Base-by-base conservation (phyloP, 768 basidiomycete genomes). In the Phanerochaete carnosa region DNA sequence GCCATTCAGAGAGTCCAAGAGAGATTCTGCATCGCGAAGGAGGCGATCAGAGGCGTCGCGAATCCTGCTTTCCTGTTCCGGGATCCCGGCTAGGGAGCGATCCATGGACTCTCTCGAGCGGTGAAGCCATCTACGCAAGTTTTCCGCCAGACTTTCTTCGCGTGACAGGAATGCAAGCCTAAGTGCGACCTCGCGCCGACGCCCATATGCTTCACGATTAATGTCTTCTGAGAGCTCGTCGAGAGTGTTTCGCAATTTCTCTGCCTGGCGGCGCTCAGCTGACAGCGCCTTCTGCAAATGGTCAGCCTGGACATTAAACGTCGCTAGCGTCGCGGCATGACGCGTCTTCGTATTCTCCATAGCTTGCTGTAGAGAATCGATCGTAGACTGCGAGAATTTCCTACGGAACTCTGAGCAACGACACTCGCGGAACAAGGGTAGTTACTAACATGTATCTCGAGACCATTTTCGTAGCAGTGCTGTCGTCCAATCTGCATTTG, bases 321-420 rank as follows among this genome's bases (percentile, higher is more conserved):
- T 89, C 4, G 79, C 66, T 0, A 83, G 66, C 0, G 88, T 88
- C 0, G 88, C 82, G 2, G 80, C 73, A 66, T 92, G 87, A 2
- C 92, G 82, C 0, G 79, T 69, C 57, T 83, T 85, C 51, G 90
- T 77, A 1, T 82, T 73, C 5, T 76, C 74, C 45, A 93, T 76
- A 13, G 89, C 81, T 3, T 75, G 66, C 64, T 90, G 89, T 0
- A 94, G 82, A 1, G 79, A 69, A 57, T 89, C 80, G 3, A 87
- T 88, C 7, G 89, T 84, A 1, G 82, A 76, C 68, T 94, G 92
- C 1, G 91, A 92, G 73, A 93, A 94, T 71, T 86, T 89, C 92
- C 92, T 92, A 62, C 26, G 2, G 2, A 13, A 16, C 28, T 26
- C 9, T 60, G 37, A 52, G 64, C n/a, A 57, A 3, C 19, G 23